Conservation (phyloP, 1,284 basidiomycete genomes). For the Ceratobasidium sp. region DNA sequence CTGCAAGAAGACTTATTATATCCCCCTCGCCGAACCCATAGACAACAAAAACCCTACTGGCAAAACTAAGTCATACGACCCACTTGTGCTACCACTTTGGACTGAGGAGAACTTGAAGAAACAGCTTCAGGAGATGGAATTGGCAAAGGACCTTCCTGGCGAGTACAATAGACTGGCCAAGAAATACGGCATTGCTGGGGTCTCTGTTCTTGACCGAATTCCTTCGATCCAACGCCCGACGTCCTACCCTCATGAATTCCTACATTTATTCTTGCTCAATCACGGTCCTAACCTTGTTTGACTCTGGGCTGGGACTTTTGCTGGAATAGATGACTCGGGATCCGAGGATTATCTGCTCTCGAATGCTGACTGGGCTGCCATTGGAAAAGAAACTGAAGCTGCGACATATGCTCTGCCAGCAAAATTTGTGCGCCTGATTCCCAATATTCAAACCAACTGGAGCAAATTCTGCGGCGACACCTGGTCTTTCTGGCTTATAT, state of each 20-base stretch:
- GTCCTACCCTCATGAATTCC: slow-evolving; percentile 45
- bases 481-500: slow-evolving; percentile 55
- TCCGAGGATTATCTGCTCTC: slow-evolving; percentile 10
- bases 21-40: slow-evolving; percentile 44
- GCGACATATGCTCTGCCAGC: slow-evolving; percentile 52
- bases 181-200: slow-evolving; percentile 42
- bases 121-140: neutral
- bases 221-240: slow-evolving; percentile 28
- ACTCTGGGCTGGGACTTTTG: slow-evolving; percentile 40
- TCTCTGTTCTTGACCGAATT: slow-evolving; percentile 25
- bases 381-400: slow-evolving; percentile 51
- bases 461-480: slow-evolving; percentile 54
- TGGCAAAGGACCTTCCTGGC: neutral
- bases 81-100: slow-evolving; percentile 18
- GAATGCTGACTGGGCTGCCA: slow-evolving; percentile 35
- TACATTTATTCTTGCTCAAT: slow-evolving; percentile 46
- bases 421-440: slow-evolving; percentile 50
- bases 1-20: slow-evolving; percentile 5
- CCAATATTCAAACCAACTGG: slow-evolving; percentile 50
- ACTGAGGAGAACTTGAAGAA: slow-evolving; percentile 5
- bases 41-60: neutral
- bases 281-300: slow-evolving; percentile 18
- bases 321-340: slow-evolving; percentile 5
- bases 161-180: slow-evolving; percentile 1
- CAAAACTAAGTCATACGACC: neutral